phyloP scores from a whole-genome alignment of 1,284 basidiomycete species.

The Heterobasidion annosum region DNA sequence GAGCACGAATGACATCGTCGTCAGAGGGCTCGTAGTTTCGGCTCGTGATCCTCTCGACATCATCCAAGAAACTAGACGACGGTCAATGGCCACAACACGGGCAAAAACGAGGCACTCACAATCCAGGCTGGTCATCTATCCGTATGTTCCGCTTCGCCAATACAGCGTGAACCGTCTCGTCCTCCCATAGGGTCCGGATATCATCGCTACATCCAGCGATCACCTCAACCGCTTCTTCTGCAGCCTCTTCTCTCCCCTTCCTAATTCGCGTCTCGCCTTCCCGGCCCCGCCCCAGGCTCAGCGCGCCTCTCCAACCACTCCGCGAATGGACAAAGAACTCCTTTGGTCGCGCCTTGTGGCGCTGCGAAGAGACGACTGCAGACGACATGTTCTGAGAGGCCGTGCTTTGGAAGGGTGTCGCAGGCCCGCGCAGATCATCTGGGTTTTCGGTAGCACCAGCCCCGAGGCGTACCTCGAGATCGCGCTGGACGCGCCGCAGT shows the following conservation, averaged over 20 bases:
- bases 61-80: conserved; percentile 49
- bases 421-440: conserved; percentile 1
- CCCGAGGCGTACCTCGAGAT: conserved; percentile 53
- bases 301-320: conserved; percentile 52
- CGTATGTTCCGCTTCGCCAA: conserved; percentile 36
- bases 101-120: conserved; percentile 33
- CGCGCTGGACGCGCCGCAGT: conserved; percentile 46
- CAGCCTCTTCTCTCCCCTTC: conserved; percentile 18
- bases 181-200: conserved; percentile 53
- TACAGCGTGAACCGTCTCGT: conserved; percentile 40
- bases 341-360: conserved; percentile 17
- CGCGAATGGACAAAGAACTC: conserved; percentile 50
- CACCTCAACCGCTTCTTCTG: conserved; percentile 36
- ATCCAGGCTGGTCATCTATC: conserved; percentile 52
- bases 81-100: neutral
- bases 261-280: conserved; percentile 4
- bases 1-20: conserved; percentile 59
- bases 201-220: conserved; percentile 53
- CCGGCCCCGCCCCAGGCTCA: conserved; percentile 16
- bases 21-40: conserved; percentile 49
- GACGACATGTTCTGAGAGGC: conserved; percentile 15
- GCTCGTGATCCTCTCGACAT: conserved; percentile 46
- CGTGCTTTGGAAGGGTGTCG: neutral
- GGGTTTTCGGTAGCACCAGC: conserved; percentile 31
- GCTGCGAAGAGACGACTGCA: conserved; percentile 13